phyloP scores from a whole-genome alignment of 2,329 filamentous ascomycete species.

The Teratosphaeria nubilosa region DNA sequence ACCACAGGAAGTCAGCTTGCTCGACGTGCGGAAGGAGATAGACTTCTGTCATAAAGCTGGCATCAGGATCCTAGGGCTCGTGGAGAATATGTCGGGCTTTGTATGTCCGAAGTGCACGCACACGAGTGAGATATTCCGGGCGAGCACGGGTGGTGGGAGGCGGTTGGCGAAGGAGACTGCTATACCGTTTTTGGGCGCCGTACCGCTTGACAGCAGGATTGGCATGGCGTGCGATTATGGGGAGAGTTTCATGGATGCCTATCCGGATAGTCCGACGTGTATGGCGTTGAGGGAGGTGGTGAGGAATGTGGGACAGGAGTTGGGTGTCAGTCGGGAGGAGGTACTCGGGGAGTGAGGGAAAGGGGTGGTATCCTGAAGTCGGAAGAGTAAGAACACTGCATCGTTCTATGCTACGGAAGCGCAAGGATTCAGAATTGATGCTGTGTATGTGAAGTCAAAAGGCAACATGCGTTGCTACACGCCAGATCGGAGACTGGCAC shows the following conservation, averaged over 20 bases:
- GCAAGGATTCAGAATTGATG: too few species aligned
- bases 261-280: slow-evolving; percentile 86
- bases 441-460: too few species aligned
- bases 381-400: too few species aligned
- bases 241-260: slow-evolving; percentile 92
- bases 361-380: background rate
- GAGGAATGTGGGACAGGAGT: slow-evolving; percentile 44
- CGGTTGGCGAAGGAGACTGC: slow-evolving; percentile 74
- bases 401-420: too few species aligned
- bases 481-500: too few species aligned
- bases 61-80: slow-evolving; percentile 76
- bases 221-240: slow-evolving; percentile 96
- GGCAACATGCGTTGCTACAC: too few species aligned
- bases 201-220: slow-evolving; percentile 86
- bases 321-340: slow-evolving; percentile 14
- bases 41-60: slow-evolving; percentile 95
- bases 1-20: slow-evolving; percentile 81
- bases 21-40: slow-evolving; percentile 94
- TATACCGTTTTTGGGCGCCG: slow-evolving; percentile 78
- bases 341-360: background rate
- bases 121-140: slow-evolving; percentile 71
- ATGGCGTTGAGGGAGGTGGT: slow-evolving; percentile 73
- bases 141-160: slow-evolving; percentile 79
- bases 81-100: slow-evolving; percentile 97
- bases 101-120: slow-evolving; percentile 88